phyloP scores from a whole-genome alignment of 1,284 basidiomycete species.

The Tilletia indica region DNA sequence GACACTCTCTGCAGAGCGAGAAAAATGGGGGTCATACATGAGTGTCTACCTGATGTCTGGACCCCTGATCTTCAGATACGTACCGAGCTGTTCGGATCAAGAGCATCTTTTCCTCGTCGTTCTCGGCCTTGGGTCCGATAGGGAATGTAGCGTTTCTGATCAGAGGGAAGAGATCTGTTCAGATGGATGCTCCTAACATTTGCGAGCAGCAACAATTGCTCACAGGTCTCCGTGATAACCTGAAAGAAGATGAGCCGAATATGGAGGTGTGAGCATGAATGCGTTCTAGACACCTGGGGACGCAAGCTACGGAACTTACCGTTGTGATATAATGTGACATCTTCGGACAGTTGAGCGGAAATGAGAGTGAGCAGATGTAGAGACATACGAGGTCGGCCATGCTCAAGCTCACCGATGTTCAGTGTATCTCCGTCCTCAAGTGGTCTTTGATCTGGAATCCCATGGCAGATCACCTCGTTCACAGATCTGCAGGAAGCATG shows the following conservation, averaged over 20 bases:
- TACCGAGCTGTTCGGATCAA: slow-evolving; percentile 47
- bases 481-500: slow-evolving; percentile 62
- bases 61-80: background rate
- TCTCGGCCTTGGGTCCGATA: slow-evolving; percentile 45
- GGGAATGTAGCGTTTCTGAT: slow-evolving; percentile 47
- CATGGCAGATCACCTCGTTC: slow-evolving; percentile 96
- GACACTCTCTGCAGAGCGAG: slow-evolving; percentile 62
- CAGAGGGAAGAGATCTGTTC: background rate
- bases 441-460: slow-evolving; percentile 57
- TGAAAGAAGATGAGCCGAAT: background rate
- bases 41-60: background rate
- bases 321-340: slow-evolving; percentile 63
- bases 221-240: slow-evolving; percentile 53
- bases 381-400: slow-evolving; percentile 63
- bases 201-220: background rate
- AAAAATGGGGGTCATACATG: background rate
- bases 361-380: slow-evolving; percentile 78
- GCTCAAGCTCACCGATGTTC: slow-evolving; percentile 24
- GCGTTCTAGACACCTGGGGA: background rate
- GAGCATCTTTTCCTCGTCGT: slow-evolving; percentile 39
- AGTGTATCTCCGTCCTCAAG: slow-evolving; percentile 43
- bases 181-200: background rate
- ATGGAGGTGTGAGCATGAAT: background rate
- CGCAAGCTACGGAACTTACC: background rate
- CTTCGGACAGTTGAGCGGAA: slow-evolving; percentile 85